Evolutionary conservation across 2,329 filamentous ascomycete genomes (phyloP).

Genomic region (Seiridium unicorne): DNA sequence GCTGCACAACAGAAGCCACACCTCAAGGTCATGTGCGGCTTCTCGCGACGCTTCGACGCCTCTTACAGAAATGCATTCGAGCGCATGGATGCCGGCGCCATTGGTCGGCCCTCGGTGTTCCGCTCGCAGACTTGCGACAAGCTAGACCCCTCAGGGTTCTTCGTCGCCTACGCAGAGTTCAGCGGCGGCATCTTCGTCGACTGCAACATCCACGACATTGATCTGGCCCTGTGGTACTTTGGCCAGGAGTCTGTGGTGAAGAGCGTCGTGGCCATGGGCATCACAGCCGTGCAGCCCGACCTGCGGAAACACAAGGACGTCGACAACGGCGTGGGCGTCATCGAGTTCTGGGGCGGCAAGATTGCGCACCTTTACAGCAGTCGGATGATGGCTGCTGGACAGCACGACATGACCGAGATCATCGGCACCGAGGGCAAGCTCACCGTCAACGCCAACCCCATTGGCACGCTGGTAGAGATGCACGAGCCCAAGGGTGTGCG

Average conservation of each 20-base stretch:
- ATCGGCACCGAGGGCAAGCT: conserved; percentile 66
- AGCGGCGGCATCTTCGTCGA: conserved; percentile 70
- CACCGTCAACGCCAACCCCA: conserved; percentile 57
- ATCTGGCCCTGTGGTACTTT: conserved; percentile 64
- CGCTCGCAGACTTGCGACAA: conserved; percentile 68
- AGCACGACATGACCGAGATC: conserved; percentile 66
- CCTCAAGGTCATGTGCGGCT: conserved; percentile 66
- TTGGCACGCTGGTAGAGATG: conserved; percentile 52
- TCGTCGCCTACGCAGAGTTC: conserved; percentile 65
- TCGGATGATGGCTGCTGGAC: conserved; percentile 67
- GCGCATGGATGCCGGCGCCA: conserved; percentile 50
- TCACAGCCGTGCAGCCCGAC: conserved; percentile 58
- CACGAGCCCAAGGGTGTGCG: conserved; percentile 52
- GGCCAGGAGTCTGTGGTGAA: conserved; percentile 53
- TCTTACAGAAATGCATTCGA: conserved; percentile 60
- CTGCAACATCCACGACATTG: conserved; percentile 69
- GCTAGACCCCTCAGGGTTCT: conserved; percentile 64
- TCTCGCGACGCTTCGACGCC: conserved; percentile 65
- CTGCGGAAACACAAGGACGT: conserved; percentile 56
- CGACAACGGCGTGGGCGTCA: conserved; percentile 62
- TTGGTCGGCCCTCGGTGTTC: conserved; percentile 59
- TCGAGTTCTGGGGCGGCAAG: conserved; percentile 63
- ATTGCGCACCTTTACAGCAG: conserved; percentile 64
- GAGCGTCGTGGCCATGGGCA: conserved; percentile 53
- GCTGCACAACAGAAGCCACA: conserved; percentile 53